A percentile compares a stretch with the other conserved stretches of the same genome.
Evolutionary conservation across 768 basidiomycete species (phyloP).

Genomic region (Phylloporus rhodoxanthus): DNA sequence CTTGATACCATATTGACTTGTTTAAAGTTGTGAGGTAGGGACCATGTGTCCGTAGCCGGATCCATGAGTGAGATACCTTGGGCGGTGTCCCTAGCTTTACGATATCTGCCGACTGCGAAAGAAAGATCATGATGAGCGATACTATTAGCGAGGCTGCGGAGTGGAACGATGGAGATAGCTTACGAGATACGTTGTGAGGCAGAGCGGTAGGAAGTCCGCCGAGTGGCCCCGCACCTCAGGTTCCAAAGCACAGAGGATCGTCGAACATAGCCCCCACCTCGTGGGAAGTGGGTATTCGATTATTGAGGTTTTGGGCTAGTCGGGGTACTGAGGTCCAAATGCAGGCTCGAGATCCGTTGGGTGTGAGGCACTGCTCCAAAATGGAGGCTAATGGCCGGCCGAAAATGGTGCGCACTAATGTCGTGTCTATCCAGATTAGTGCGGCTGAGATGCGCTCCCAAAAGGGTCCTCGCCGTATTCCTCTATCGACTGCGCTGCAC

Average conservation of each 20-base stretch:
- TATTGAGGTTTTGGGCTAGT: conserved; percentile 9
- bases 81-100: conserved; percentile 22
- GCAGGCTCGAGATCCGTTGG: conserved; percentile 19
- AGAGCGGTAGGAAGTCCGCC: conserved; percentile 5
- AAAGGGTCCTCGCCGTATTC: conserved; percentile 4
- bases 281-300: conserved; percentile 18
- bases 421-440: conserved; percentile 22
- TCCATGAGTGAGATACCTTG: conserved; percentile 15
- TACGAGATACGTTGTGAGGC: conserved; percentile 14
- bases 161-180: conserved; percentile 13
- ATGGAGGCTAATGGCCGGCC: conserved; percentile 11
- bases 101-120: conserved; percentile 19
- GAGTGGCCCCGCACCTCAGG: conserved; percentile 5
- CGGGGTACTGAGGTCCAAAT: conserved; percentile 19
- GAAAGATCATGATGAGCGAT: conserved; percentile 17
- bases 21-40: conserved; percentile 15
- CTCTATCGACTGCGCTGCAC: conserved; percentile 3
- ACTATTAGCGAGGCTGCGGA: conserved; percentile 15
- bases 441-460: conserved; percentile 20
- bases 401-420: conserved; percentile 18
- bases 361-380: conserved; percentile 7
- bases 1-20: conserved; percentile 19
- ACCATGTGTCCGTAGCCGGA: conserved; percentile 18
- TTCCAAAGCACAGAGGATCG: conserved; percentile 11
- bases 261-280: conserved; percentile 11